Base-by-base conservation (phyloP, 2,329 filamentous ascomycete genomes). In the Epichloe glyceriae region DNA sequence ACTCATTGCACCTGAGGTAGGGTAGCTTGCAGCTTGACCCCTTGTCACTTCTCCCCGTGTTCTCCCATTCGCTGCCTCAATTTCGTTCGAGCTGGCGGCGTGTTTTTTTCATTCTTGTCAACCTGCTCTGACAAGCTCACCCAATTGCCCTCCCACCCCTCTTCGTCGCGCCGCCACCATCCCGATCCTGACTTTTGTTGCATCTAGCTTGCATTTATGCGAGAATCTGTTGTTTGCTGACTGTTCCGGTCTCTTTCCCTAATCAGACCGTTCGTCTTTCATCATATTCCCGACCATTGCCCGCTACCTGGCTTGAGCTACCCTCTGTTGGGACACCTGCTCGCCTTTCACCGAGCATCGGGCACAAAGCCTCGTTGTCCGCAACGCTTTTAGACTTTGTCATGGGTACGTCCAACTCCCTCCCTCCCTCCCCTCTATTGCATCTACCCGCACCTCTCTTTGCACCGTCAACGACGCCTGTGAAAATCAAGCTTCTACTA, bases 131-230 rank as follows among this genome's bases (percentile, higher is more conserved):
- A 19, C 40, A 49, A 51, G 38, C 51, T 50, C 44, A 53, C 57
- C 50, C 56, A 54, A 40, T 53, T 56, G 50, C 56, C 51, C 50
- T 57, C 51, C 52, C 51, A 55, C 51, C 46, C 56, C 52, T 53
- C 50, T 47, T 49, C 35, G 40, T 46, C 52, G 53, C 55, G 49
- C 49, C 56, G 50, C 56, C 53, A 53, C 54, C 54, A 53, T 55
- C 52, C 55, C 51, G 49, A 57, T 57, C 57, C 58, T 56, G 56
- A 60, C 57, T 47, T 61, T 49, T 50, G 60, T 58, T 64, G 60
- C 59, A 62, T 58, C 56, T 53, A 56, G 53, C 59, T 62, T 62
- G 59, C 59, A 55, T 62, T 58, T 58, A 64, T 61, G 62, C 62
- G 61, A 64, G 55, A 62, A 55, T 58, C 56, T 56, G 60, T 58